These are phyloP conservation scores for Geranium brycei DNA, from an alignment of 345 rosid genomes.

Conservation along the genomic window DNA sequence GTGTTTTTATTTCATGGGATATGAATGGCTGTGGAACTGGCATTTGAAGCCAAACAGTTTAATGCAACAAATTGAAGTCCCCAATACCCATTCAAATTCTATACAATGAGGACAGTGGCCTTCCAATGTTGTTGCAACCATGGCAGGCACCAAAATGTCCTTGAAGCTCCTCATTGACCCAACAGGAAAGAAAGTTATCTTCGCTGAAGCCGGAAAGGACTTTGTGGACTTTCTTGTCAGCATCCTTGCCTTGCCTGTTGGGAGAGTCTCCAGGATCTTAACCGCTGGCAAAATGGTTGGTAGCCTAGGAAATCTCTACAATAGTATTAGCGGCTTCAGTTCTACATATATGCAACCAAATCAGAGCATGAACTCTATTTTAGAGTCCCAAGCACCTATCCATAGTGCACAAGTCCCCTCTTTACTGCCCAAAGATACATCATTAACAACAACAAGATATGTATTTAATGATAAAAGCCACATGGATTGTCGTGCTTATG, in stretches of 20 bases:
- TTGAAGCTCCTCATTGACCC: neutral
- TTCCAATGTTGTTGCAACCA: neutral
- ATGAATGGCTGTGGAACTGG: too few species aligned
- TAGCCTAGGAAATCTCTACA: conserved; percentile 7
- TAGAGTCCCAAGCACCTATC: conserved; percentile 5
- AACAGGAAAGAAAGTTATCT: conserved; percentile 6
- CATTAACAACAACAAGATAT: neutral
- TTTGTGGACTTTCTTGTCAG: conserved; percentile 23
- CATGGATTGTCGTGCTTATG: too few species aligned
- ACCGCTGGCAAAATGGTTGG: conserved; percentile 2
- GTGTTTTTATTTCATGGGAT: too few species aligned
- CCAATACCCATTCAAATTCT: too few species aligned
- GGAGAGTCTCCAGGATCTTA: conserved; percentile 1
- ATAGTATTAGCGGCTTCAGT: neutral
- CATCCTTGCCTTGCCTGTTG: conserved; percentile 12
- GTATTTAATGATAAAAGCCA: neutral
- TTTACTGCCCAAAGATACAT: neutral
- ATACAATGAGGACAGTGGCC: too few species aligned
- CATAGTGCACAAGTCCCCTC: neutral
- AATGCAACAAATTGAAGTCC: too few species aligned
- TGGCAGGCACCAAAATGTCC: neutral
- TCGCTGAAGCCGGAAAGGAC: conserved; percentile 21
- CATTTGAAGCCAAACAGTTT: too few species aligned
- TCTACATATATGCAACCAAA: conserved; percentile 5
- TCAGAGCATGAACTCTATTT: neutral